Evolutionary conservation across 2,329 filamentous ascomycete species (phyloP).

Genomic region (Thielaviopsis ethacetica): DNA sequence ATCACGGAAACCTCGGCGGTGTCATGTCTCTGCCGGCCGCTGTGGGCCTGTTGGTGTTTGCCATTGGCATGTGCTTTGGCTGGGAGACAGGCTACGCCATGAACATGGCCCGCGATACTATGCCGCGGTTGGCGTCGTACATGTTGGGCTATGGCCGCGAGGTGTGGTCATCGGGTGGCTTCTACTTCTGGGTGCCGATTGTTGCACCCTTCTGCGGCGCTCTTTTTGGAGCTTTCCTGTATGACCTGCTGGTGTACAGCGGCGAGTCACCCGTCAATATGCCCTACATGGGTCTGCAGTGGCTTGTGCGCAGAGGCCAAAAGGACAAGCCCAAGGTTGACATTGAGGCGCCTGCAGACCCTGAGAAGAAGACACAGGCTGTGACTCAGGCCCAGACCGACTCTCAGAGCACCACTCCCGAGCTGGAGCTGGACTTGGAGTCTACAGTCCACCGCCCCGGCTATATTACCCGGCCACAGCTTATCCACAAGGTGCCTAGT

Average conservation of each 20-base stretch:
- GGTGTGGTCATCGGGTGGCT: constrained; percentile 50
- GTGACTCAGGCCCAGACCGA: neutral
- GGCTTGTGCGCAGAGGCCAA: constrained; percentile 23
- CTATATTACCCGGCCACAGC: too few relatives aligned
- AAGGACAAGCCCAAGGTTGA: constrained; percentile 17
- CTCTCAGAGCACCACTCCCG: neutral
- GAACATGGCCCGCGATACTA: constrained; percentile 57
- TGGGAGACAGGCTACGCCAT: constrained; percentile 67
- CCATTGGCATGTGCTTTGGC: constrained; percentile 55
- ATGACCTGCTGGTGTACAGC: constrained; percentile 53
- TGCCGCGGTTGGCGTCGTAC: constrained; percentile 48
- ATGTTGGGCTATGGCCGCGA: constrained; percentile 50
- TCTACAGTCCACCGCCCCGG: too few relatives aligned
- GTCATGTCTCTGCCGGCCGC: constrained; percentile 27
- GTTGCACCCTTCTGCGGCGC: constrained; percentile 52
- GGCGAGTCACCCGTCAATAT: constrained; percentile 56
- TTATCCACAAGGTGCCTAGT: too few relatives aligned
- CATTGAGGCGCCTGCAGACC: constrained; percentile 1
- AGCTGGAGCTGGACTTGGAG: too few relatives aligned
- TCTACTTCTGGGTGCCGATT: constrained; percentile 67
- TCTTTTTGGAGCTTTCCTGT: constrained; percentile 46
- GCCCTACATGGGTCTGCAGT: constrained; percentile 45
- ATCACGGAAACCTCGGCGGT: constrained; percentile 33
- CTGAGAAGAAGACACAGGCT: too few relatives aligned
- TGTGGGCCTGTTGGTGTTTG: constrained; percentile 42